These are phyloP conservation scores for Solanum dulcamara DNA, from an alignment of 257 asterid species.

Conservation along the genomic window DNA sequence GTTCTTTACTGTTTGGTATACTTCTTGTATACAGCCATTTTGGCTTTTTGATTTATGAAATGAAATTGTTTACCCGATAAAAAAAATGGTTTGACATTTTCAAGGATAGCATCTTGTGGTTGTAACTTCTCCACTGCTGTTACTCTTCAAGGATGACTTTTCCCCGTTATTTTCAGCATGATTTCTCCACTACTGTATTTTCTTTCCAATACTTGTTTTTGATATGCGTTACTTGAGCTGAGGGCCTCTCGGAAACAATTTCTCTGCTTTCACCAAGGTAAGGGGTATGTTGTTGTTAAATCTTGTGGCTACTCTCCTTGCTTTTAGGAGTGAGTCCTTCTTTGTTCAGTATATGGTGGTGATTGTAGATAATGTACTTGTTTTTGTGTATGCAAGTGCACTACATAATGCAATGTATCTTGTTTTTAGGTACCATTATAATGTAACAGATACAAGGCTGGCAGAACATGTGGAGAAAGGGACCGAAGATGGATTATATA, in stretches of 20 bases:
- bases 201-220: neutral
- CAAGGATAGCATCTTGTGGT: neutral
- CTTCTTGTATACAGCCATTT: neutral
- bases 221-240: neutral
- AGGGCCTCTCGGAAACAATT: neutral
- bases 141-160: neutral
- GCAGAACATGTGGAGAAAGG: slow-evolving; percentile 35
- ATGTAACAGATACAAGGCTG: slow-evolving; percentile 24
- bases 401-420: neutral
- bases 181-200: neutral
- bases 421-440: slow-evolving; percentile 30
- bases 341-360: neutral
- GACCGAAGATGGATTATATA: slow-evolving; percentile 19
- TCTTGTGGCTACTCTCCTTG: neutral
- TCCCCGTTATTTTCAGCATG: neutral
- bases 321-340: neutral
- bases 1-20: neutral
- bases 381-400: neutral
- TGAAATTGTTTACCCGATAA: neutral
- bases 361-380: neutral
- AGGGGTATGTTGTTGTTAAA: neutral
- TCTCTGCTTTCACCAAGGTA: neutral
- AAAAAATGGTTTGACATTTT: neutral
- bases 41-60: neutral
- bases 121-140: neutral